Percentiles rank a stretch among this genome's conserved stretches.
Conservation (phyloP, 176 grass and related monocot species). For the Triticum monococcum region DNA sequence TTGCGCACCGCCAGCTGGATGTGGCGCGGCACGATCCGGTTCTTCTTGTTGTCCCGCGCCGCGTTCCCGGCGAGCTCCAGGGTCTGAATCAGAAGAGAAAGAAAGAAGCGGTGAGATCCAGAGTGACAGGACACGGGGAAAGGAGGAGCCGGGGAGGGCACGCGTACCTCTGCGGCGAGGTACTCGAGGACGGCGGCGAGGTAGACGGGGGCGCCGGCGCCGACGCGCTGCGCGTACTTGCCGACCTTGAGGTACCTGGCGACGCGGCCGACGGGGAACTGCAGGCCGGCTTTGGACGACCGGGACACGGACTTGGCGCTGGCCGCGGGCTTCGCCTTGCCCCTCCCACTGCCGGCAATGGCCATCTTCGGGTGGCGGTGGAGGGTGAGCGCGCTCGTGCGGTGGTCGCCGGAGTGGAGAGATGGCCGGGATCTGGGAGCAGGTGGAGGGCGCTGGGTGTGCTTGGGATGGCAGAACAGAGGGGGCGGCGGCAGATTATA, state of each 20-base stretch:
- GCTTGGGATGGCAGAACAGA: no score
- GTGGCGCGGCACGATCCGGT: neutral
- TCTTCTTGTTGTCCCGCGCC: neutral
- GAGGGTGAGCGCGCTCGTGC: no score
- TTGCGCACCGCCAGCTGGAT: neutral
- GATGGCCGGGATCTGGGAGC: neutral
- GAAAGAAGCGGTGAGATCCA: neutral
- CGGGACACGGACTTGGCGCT: neutral
- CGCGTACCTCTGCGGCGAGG: neutral
- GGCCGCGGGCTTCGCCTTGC: neutral
- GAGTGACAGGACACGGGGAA: no score
- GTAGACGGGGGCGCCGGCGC: neutral
- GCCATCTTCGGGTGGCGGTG: neutral
- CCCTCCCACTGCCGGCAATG: neutral
- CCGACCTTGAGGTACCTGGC: neutral
- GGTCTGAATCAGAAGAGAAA: neutral
- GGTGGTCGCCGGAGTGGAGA: neutral
- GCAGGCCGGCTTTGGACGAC: neutral
- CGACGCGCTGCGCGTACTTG: neutral
- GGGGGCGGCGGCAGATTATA: neutral
- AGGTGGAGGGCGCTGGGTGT: no score
- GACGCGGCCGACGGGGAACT: neutral
- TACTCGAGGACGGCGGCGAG: neutral
- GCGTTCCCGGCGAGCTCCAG: neutral
- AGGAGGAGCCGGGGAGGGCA: neutral